These are phyloP conservation scores for Podosphaera fusca DNA, from an alignment of 2,329 filamentous ascomycete genomes.

Conservation along the genomic window DNA sequence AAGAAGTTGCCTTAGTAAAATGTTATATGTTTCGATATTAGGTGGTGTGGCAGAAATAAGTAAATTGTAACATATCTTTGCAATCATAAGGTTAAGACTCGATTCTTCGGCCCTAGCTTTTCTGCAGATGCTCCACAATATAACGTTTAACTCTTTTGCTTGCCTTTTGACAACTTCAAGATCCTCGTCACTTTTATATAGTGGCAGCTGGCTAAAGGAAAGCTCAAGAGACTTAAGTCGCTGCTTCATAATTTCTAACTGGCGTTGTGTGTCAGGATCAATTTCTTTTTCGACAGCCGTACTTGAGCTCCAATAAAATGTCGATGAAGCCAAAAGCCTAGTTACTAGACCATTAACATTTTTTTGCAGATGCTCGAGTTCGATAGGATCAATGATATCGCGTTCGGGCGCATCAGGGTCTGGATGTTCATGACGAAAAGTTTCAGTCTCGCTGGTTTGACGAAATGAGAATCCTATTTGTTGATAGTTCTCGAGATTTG, in stretches of 20 bases:
- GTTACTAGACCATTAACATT: not conserved
- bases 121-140: constrained; percentile 7
- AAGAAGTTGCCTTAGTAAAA: constrained; percentile 42
- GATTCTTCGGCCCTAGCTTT: constrained; percentile 3
- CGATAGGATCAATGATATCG: not conserved
- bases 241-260: constrained; percentile 1
- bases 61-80: constrained; percentile 37
- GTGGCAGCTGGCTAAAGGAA: constrained; percentile 5
- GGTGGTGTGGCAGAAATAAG: constrained; percentile 37
- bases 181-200: constrained; percentile 6
- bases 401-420: constrained; percentile 1
- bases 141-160: constrained; percentile 8
- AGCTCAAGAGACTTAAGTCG: not conserved
- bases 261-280: not conserved
- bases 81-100: constrained; percentile 11
- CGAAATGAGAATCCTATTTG: no score
- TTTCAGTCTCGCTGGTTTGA: not conserved
- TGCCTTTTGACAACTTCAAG: constrained; percentile 4
- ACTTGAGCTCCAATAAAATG: not conserved
- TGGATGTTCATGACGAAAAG: not conserved
- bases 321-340: not conserved
- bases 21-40: constrained; percentile 46
- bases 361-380: not conserved
- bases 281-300: not conserved
- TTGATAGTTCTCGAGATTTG: not conserved